Conservation (phyloP, 805 yeast species). For the Candida vartiovaarae region DNA sequence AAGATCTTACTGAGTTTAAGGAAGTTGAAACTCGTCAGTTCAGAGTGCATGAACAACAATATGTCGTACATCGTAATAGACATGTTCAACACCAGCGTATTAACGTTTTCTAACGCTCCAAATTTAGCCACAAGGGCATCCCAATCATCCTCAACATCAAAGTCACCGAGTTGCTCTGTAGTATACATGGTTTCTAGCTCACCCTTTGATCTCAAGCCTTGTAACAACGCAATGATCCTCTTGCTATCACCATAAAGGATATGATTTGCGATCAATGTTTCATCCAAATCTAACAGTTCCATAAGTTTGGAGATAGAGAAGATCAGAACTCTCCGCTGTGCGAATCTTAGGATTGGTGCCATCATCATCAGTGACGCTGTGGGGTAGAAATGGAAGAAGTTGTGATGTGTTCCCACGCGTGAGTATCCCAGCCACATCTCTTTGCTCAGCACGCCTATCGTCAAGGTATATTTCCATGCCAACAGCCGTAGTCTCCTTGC, state of each 20-base stretch:
- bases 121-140: slow-evolving; percentile 3
- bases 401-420: slow-evolving; percentile 6
- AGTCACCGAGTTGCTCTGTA: slow-evolving; percentile 7
- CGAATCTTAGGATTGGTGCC: slow-evolving; percentile 13
- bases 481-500: slow-evolving; percentile 4
- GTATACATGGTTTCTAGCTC: slow-evolving; percentile 4
- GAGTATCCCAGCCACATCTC: slow-evolving; percentile 13
- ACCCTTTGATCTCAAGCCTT: slow-evolving; percentile 2
- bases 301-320: slow-evolving; percentile 7
- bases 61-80: slow-evolving; percentile 7
- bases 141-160: slow-evolving; percentile 8
- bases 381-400: slow-evolving; percentile 8
- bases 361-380: slow-evolving; percentile 6
- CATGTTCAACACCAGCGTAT: slow-evolving; percentile 7
- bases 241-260: slow-evolving; percentile 9
- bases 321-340: slow-evolving; percentile 12
- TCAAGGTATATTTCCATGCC: slow-evolving; percentile 10
- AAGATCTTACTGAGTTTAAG: slow-evolving; percentile 13
- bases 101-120: slow-evolving; percentile 4
- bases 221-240: neutral
- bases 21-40: slow-evolving; percentile 8
- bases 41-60: slow-evolving; percentile 7
- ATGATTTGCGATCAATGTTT: slow-evolving; percentile 8
- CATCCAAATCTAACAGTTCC: slow-evolving; percentile 8
- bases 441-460: slow-evolving; percentile 8